Evolutionary conservation across 2,329 filamentous ascomycete genomes (phyloP), one percentile per base, ranked within the genome.

Genomic region (Furcasterigmium sp.): DNA sequence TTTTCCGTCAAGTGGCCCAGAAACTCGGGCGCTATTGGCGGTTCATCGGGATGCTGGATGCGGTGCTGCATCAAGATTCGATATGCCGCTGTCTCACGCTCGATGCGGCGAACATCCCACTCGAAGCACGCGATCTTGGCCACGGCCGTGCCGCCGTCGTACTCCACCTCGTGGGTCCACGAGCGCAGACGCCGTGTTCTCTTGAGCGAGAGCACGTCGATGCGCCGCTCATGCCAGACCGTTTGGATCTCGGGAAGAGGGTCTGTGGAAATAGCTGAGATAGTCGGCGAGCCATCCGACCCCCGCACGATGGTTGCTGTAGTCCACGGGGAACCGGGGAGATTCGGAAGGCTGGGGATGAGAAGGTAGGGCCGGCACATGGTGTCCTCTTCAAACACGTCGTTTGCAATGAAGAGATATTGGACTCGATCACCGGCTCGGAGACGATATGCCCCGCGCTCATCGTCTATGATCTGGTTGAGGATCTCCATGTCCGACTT

Each of bases 341-440:
- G 46, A 39, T 49, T 46, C 21, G 57, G 56, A 9, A 58, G 46
- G 32, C 46, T 45, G 23, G 56, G 53, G 34, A 58, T 55, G 41
- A 60, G 50, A 37, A 60, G 55, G 46, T 59, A 55, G n/a, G 57
- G 57, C 39, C 56, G 50, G 41, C 53, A 57, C 53, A 60, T 55
- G 17, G 55, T 61, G 40, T 58, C 51, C 34, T 58, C 51, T 39
- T 58, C 56, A 43, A 58, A 57, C 34, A 53, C 44, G 45, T 42
- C 44, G 15, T 35, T 44, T 15, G 50, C 37, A 41, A 60, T 56
- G 9, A n/a, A 8, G 29, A 32, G 29, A n/a, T 32, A 32, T 7
- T 32, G n/a, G 29, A 32, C 29, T n/a, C 13, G 8, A 6, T n/a
- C 8, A n/a, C 29, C 29, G 7, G 13, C 29, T 6, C 29, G 7